Evolutionary conservation across 192 early-diverging fungal genomes (phyloP), one percentile per base, ranked within the genome.

Genomic region (Powellomyces hirtus): DNA sequence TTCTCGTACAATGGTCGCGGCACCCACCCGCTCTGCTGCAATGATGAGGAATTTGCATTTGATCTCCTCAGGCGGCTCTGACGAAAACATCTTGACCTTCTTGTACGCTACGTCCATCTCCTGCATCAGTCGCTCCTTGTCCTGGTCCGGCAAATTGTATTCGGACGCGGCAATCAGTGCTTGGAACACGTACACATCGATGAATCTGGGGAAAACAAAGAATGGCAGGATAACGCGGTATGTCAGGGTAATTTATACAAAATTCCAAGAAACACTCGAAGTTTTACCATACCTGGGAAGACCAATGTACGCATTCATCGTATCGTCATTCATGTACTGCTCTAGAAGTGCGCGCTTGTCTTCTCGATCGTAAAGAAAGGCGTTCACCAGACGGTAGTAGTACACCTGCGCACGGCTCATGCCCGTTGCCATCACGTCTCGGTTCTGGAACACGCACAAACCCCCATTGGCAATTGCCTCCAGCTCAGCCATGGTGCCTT

Each of bases 361-460:
- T 13, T 52, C 50, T 22, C 68, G 59, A 52, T 71, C 51, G 50
- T 62, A 71, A 37, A 63, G 16, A 0, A 63, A 1, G 0, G 57
- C 38, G 44, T 59, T 72, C 13, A 66, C 57, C 4, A 72, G 37
- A 16, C 63, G 52, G 27, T 38, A 66, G 33, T 42, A 56, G 22
- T 71, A 57, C 2, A 71, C 33, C 49, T 35, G 20, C 38, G 53
- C 27, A 4, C 66, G 36, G 31, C 56, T 68, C 66, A 68, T 68
- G n/a, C 66, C 66, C 18, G 58, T 58, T 3, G 58, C 66, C 66
- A 68, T 68, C 1, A 68, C 66, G 22, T 68, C 66, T n/a, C 56
- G 36, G 26, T 33, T 59, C 37, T 58, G 56, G 29, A 31, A 58
- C 22, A 68, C 66, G 26, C 56, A 59, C 30, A 59, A 59, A 27